Evolutionary conservation across 2,329 filamentous ascomycete genomes (phyloP), one percentile per base, ranked within the genome.

Genomic region (Chaetoscypha palmicola): DNA sequence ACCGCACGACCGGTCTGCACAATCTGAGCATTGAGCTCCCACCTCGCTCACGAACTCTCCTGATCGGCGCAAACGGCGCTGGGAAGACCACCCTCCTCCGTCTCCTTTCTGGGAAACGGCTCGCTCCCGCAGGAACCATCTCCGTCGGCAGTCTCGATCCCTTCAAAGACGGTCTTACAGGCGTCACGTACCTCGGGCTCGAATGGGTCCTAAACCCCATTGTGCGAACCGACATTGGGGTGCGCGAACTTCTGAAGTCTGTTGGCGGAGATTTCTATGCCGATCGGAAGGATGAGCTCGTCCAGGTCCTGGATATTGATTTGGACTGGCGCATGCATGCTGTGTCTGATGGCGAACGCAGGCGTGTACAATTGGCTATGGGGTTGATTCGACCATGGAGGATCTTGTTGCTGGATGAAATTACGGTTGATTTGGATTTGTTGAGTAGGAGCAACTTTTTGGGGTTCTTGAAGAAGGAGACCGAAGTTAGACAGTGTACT

Each of bases 171-270:
- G 80, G 83, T 9, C 79, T 96, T 21, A 86, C 95, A 67, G 92
- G 92, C 50, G 91, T 98, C 23, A 97, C 91, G 17, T 98, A 98
- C 66, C 83, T 98, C 5, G 92, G 92, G 1, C 79, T 96, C 0
- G 92, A 98, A 72, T 98, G 92, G 92, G 92, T 97, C 2, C 77
- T 98, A 8, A 97, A 97, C 70, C 87, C 86, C 38, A 94, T 97
- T 58, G 92, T 97, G 37, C 85, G 91, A 40, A 94, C 84, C 22
- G 92, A 98, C 66, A 95, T 98, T 55, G 88, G 87, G 47, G 91
- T 98, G 3, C 77, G 76, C 3, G 90, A 94, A 53, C 78, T 98
- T 4, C 79, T 98, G 20, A 70, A 79, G 38, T 88, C 81, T 2
- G 86, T 98, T 0, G 92, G 92, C 48, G 92, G 92, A 10, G 78